Base-by-base conservation (phyloP, 257 asterid genomes). In the Asclepias syriaca region DNA sequence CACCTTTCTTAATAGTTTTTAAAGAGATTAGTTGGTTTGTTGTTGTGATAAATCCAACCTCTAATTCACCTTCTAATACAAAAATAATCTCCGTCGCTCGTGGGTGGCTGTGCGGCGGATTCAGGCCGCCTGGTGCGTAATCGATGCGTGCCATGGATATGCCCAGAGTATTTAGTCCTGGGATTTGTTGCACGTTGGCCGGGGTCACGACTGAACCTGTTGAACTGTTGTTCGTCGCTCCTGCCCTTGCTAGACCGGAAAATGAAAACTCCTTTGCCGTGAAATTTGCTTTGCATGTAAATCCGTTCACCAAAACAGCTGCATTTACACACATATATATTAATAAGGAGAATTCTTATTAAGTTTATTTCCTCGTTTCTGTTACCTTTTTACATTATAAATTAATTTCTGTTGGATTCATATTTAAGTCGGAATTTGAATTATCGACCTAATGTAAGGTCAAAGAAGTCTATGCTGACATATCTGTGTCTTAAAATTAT, bases 141-240 rank as follows among this genome's bases (percentile, higher is more conserved):
- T 50, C 56, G 16, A 50, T 50, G 6, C 56, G 21, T 16, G 56
- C 56, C 56, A 50, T 50, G 56, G 56, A 50, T 19, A 50, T 19
- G 0, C 56, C 21, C 0, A 50, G 95, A 54, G 86, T 81, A 88
- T 89, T 89, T 45, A 89, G 91, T 5, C 96, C 96, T 0, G 96
- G 93, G 68, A 87, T 77, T 55, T 59, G 80, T 70, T 73, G 72
- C 10, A 89, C 96, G 76, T 81, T 86, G 72, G 90, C 96, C 65
- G 75, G 82, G 27, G 90, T 84, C 64, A 86, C 94, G 5, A 70
- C 2, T 2, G 96, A 85, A 0, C 88, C 90, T 73, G 65, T 15
- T 78, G 39, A 34, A 4, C 85, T 13, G 66, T 40, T 82, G 80
- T 80, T 88, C 54, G 56, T 14, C n/a, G 1, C 56, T 50, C 56